These are phyloP conservation scores for Choiromyces venosus DNA, from an alignment of 495 filamentous ascomycete species.

Conservation along the genomic window DNA sequence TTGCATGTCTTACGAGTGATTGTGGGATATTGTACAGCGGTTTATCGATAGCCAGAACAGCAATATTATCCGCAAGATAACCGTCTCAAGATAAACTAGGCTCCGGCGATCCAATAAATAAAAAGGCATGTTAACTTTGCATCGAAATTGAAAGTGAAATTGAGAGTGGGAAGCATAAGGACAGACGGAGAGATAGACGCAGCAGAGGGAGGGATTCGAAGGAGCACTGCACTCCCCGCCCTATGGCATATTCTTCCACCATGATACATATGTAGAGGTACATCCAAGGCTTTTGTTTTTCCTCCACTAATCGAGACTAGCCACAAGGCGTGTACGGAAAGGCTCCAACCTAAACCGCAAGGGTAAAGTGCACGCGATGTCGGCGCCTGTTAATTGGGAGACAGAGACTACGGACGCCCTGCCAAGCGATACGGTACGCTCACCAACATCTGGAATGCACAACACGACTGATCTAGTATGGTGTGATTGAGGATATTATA, in stretches of 20 bases:
- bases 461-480: constrained; percentile 32
- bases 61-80: not conserved
- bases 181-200: not conserved
- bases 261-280: not conserved
- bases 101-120: not conserved
- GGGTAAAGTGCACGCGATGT: constrained; percentile 34
- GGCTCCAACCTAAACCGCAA: constrained; percentile 30
- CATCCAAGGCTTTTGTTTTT: not conserved
- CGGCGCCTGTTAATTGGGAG: constrained; percentile 25
- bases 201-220: not conserved
- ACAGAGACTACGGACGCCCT: constrained; percentile 25
- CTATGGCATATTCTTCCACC: not conserved
- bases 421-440: constrained; percentile 32
- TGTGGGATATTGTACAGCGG: not conserved
- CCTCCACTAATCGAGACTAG: not conserved
- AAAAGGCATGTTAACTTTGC: not conserved
- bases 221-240: not conserved
- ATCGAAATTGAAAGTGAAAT: not conserved
- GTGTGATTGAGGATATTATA: constrained; percentile 23
- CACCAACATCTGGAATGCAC: constrained; percentile 30
- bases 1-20: not conserved
- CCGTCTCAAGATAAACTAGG: constrained; percentile 3
- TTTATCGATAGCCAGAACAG: not conserved
- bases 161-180: not conserved
- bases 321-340: constrained; percentile 17